A percentile compares a stretch with the other conserved stretches of the same genome.
Conservation (phyloP, 1,284 basidiomycete genomes). For the Hemileia vastatrix region DNA sequence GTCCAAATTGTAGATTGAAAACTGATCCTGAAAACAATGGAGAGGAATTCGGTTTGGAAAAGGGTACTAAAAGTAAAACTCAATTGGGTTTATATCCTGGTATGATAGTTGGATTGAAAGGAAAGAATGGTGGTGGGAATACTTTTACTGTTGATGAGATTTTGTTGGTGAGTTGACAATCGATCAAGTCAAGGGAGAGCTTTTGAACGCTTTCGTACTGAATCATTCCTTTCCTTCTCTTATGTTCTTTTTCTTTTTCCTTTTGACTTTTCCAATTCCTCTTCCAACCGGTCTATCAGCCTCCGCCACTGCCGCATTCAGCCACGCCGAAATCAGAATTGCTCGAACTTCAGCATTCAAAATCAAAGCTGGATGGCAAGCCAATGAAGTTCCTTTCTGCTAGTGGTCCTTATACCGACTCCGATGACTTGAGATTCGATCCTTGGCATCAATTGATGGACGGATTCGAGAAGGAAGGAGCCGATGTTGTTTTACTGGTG, state of each 20-base stretch:
- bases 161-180: constrained; percentile 59
- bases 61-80: constrained; percentile 58
- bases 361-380: constrained; percentile 16
- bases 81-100: constrained; percentile 78
- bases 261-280: not conserved
- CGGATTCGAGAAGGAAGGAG: constrained; percentile 27
- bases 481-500: constrained; percentile 9
- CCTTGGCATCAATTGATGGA: constrained; percentile 38
- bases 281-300: constrained; percentile 16
- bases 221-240: not conserved
- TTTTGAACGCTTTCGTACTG: not conserved
- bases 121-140: constrained; percentile 79
- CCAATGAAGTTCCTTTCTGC: constrained; percentile 29
- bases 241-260: too few species aligned
- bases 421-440: constrained; percentile 31
- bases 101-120: constrained; percentile 73
- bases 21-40: too few species aligned
- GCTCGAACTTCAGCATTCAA: constrained; percentile 24
- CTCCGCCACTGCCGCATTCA: constrained; percentile 35
- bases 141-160: constrained; percentile 77
- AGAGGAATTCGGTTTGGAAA: constrained; percentile 63
- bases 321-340: constrained; percentile 29
- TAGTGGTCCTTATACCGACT: constrained; percentile 32
- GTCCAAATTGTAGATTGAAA: too few species aligned
- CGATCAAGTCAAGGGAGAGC: not conserved